phyloP scores from a whole-genome alignment of 345 rosid species.

The Moricandia moricandioides region DNA sequence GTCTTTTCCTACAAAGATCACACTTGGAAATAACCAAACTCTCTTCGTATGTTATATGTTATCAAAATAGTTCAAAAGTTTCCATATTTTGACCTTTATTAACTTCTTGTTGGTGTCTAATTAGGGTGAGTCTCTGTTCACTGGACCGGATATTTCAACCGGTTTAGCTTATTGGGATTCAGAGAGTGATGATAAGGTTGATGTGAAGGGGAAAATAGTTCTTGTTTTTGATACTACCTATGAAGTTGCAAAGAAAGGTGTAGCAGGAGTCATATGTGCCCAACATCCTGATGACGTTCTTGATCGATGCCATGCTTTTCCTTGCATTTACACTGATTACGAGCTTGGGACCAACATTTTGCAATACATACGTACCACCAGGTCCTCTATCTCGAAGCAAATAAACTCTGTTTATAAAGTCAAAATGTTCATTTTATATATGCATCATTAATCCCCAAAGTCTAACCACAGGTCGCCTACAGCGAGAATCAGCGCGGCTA shows the following conservation, averaged over 20 bases:
- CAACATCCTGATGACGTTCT: slow-evolving; percentile 11
- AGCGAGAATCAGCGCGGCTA: slow-evolving; percentile 39
- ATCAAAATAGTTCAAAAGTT: too few species aligned
- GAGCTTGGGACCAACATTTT: slow-evolving; percentile 39
- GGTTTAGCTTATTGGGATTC: not conserved
- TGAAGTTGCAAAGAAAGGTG: not conserved
- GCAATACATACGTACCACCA: slow-evolving; percentile 35
- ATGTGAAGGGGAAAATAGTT: slow-evolving; percentile 29
- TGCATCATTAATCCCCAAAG: slow-evolving; percentile 30
- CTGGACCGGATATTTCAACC: slow-evolving; percentile 29
- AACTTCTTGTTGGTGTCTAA: slow-evolving; percentile 11
- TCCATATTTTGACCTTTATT: not conserved
- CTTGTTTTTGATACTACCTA: not conserved
- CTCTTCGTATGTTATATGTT: slow-evolving; percentile 18
- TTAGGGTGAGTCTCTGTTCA: slow-evolving; percentile 39
- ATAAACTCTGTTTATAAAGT: slow-evolving; percentile 10
- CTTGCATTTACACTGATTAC: slow-evolving; percentile 25
- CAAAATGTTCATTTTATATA: not conserved
- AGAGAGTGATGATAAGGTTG: not conserved
- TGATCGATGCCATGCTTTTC: slow-evolving; percentile 2
- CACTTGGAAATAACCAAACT: slow-evolving; percentile 35
- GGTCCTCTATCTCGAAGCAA: slow-evolving; percentile 16
- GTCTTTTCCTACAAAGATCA: slow-evolving; percentile 41
- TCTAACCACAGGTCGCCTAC: slow-evolving; percentile 11
- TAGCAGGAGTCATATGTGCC: slow-evolving; percentile 36